Evolutionary conservation across 805 yeast species (phyloP), one percentile per base, ranked within the genome.

Genomic region (Metschnikowia gelsemii): DNA sequence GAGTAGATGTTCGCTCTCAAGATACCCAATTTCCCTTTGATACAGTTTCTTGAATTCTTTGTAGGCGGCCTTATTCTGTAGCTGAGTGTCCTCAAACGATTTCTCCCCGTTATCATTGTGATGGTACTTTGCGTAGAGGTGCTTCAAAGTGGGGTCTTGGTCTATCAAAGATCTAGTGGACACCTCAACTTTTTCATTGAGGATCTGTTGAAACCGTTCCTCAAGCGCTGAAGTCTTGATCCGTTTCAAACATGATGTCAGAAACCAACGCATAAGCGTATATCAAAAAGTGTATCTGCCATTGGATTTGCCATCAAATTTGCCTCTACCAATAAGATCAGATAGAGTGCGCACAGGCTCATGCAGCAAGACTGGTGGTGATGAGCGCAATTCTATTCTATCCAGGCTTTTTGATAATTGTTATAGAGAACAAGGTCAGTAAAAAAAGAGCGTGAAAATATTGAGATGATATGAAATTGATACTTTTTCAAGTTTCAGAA

Each of bases 141-240:
- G 24, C 8, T 44, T 42, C 13, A 58, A 32, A 3, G 51, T 36
- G n/a, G 57, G 57, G 27, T 59, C 59, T 5, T 38, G 43, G 18
- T 49, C 47, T 1, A 56, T 36, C 13, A 52, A 19, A 8, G 59
- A 53, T 7, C 51, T 32, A 5, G 46, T 13, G 9, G 57, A 38
- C 4, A 36, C 40, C 1, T 51, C 13, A 38, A 63, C 32, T 30
- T 66, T 58, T 23, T 56, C 57, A 19, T 61, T 68, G 5, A 68
- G 38, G 19, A 69, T 66, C 37, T 62, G 66, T 18, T 52, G 51
- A 42, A 69, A 64, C 27, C 73, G 47, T 17, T 56, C 58, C 0
- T 57, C 58, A 13, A 67, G 40, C 1, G 71, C 71, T 2, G 60
- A 50, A 1, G 32, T 23, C 8, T 33, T 39, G 18, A 11, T n/a